These are phyloP conservation scores for Piper betle DNA, from an alignment of 164 flowering plant genomes.

Conservation along the genomic window DNA sequence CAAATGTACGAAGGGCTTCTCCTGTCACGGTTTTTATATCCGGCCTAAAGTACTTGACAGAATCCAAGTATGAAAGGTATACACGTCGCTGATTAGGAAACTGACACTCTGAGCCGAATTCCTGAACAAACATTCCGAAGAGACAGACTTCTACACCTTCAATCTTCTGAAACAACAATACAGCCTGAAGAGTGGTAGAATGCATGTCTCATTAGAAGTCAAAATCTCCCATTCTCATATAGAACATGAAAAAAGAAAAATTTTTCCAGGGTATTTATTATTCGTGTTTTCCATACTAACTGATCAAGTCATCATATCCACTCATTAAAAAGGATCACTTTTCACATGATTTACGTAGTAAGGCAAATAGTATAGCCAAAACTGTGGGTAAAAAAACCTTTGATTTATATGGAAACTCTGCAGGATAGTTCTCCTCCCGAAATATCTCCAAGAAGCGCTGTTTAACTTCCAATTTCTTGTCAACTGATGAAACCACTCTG, in stretches of 20 bases:
- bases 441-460: conserved; percentile 8
- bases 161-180: conserved; percentile 90
- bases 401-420: conserved; percentile 13
- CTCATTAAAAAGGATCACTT: too few relatives aligned
- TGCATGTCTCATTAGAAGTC: not conserved
- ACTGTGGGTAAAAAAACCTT: conserved; percentile 4
- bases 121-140: conserved; percentile 99
- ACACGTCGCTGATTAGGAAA: conserved; percentile 93
- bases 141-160: conserved; percentile 99
- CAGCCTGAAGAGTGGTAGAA: conserved; percentile 35
- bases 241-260: not conserved
- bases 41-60: conserved; percentile 97
- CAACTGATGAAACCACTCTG: conserved; percentile 14
- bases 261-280: too few relatives aligned
- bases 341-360: too few relatives aligned
- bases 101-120: conserved; percentile 85
- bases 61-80: conserved; percentile 92
- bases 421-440: conserved; percentile 8
- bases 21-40: conserved; percentile 76
- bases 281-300: too few relatives aligned
- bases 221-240: too few relatives aligned
- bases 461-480: conserved; percentile 14
- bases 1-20: conserved; percentile 96
- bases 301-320: too few relatives aligned
- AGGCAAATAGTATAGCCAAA: not conserved